Base-by-base conservation (phyloP, 139 green algal genomes). In the Volvox africanus region DNA sequence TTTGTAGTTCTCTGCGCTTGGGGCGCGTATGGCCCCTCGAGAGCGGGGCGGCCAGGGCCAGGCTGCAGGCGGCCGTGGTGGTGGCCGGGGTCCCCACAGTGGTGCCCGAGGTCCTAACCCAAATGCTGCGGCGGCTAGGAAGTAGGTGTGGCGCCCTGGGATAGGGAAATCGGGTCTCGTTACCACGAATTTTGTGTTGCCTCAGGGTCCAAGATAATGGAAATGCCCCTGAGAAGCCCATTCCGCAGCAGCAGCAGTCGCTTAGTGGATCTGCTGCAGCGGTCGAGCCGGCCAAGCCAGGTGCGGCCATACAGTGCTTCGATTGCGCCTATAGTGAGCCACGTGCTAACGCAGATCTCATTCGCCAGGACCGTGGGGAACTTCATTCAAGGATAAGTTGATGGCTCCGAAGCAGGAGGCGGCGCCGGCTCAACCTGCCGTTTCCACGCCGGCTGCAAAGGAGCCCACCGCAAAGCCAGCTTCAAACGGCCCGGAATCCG, bases 361-460 rank as follows among this genome's bases (percentile, higher is more conserved):
- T 33, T 19, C 14, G 14, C 22, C 22, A 35, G 37, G 71, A 79
- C 71, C 71, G 62, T 83, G 68, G 65, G 86, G 86, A 30, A 83
- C 37, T 17, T 90, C 86, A 2, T 90, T 90, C 61, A 90, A 83
- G 86, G 86, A 90, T 2, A 90, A 90, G 21, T 33, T 90, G 22
- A 62, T 90, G 50, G 86, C 86, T 13, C 83, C 68, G 0, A 90
- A 90, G 86, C 50, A 65, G 73, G 86, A 90, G 86, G 5, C 37
- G 17, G 44, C 44, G 44, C 69, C 85, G 0, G 69, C 67, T 69
- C 69, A 75, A n/a, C 55, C 82, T 28, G 36, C 78, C 32, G 17
- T 30, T 73, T 33, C 65, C 62, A 32, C 33, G 32, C 33, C 62
- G 35, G 65, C 24, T 36, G 33, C 33, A 19, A 82, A 68, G 36